These are phyloP conservation scores for barrel medic (Medicago truncatula) DNA, from an alignment of 306 rosid genomes.

Conservation along the genomic window DNA sequence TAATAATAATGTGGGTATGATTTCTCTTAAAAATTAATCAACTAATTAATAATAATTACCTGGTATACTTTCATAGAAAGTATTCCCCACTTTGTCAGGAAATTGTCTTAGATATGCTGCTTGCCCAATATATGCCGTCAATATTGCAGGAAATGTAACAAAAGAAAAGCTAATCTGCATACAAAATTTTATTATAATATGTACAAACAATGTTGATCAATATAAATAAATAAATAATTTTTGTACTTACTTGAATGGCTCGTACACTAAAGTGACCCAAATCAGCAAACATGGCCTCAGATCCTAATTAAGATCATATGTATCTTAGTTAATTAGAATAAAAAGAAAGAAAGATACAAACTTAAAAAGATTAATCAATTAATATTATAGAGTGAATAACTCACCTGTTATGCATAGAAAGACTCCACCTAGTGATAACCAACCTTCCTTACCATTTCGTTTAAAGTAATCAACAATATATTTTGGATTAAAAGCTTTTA, in stretches of 20 bases:
- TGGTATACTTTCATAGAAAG: slow-evolving; percentile 53
- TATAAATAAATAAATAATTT: no score
- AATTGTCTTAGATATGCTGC: slow-evolving; percentile 49
- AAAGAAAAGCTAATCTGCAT: slow-evolving; percentile 53
- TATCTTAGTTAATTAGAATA: slow-evolving; percentile 2
- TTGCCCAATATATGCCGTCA: slow-evolving; percentile 49
- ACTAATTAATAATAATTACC: slow-evolving; percentile 41
- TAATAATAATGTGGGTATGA: no score
- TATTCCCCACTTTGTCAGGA: slow-evolving; percentile 40
- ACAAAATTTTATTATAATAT: background rate
- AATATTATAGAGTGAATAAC: background rate
- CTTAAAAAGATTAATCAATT: background rate
- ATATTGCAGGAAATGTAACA: slow-evolving; percentile 45
- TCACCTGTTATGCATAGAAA: slow-evolving; percentile 54
- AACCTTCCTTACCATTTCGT: slow-evolving; percentile 54
- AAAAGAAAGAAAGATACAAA: slow-evolving; percentile 23
- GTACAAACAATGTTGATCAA: background rate
- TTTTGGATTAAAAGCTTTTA: slow-evolving; percentile 54
- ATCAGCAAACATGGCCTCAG: slow-evolving; percentile 97
- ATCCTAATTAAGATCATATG: slow-evolving; percentile 51
- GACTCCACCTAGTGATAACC: slow-evolving; percentile 60
- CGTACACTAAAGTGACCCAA: slow-evolving; percentile 81
- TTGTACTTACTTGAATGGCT: slow-evolving; percentile 69
- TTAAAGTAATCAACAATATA: slow-evolving; percentile 55
- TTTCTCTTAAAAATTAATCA: slow-evolving; percentile 8